Conservation (phyloP, 805 yeast species). For the Candida ascalaphidarum region DNA sequence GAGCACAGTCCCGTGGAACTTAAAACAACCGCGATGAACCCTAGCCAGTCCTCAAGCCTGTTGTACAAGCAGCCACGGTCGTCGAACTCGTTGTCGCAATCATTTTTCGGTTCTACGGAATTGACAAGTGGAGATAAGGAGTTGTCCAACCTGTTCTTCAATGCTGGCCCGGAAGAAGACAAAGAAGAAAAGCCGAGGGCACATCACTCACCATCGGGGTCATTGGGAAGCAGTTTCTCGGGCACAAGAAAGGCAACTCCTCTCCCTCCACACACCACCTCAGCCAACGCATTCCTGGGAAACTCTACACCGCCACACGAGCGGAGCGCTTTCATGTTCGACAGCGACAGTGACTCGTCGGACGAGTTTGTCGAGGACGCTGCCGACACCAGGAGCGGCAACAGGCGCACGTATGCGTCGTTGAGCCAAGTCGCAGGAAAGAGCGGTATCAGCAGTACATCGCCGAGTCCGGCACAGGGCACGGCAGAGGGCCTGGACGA, state of each 20-base stretch:
- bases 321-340: conserved; percentile 25
- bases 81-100: conserved; percentile 29
- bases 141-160: conserved; percentile 7
- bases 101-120: no score
- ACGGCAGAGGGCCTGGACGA: conserved; percentile 5
- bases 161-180: background rate
- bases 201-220: background rate
- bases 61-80: conserved; percentile 35
- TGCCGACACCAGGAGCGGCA: conserved; percentile 2
- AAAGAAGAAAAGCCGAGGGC: background rate
- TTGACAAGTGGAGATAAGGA: no score
- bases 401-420: conserved; percentile 32
- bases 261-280: conserved; percentile 33
- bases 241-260: conserved; percentile 30
- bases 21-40: conserved; percentile 21
- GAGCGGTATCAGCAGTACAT: conserved; percentile 24
- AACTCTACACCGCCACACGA: conserved; percentile 13
- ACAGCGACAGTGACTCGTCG: conserved; percentile 27
- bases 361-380: conserved; percentile 18
- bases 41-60: conserved; percentile 24
- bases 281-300: conserved; percentile 34
- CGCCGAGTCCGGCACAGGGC: conserved; percentile 15
- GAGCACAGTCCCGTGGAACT: conserved; percentile 17
- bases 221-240: no score
- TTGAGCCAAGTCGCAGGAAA: conserved; percentile 45